Evolutionary conservation across 768 basidiomycete genomes (phyloP), one percentile per base, ranked within the genome.

Genomic region (Naganishia antarctica): DNA sequence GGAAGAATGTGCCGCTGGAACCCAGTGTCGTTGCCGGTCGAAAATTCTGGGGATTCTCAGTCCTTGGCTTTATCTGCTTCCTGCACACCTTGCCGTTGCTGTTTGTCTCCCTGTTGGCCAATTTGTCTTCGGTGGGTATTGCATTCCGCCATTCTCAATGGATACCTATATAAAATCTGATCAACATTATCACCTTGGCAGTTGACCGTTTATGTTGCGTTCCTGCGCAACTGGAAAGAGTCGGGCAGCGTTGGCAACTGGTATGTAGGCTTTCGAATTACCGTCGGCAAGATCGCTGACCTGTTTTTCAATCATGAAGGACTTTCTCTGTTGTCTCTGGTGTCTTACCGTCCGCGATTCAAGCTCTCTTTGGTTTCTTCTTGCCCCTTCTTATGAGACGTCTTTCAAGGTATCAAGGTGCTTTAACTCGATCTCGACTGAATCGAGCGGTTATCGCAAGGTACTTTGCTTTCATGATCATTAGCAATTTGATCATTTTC

Each of bases 41-140:
- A 77, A 83, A 82, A 70, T 78, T 81, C 32, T 78, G 88, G 26
- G 94, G 96, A n/a, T 89, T 90, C 78, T 65, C 87, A 40, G 83
- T 87, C 77, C 83, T 99, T 60, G 80, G 82, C 23, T 71, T 85
- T 31, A 85, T 97, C 50, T 93, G 91, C 78, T 92, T 91, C 80
- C 84, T 98, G 81, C 93, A 99, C 81, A 97, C 92, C 37, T 81
- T 94, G 11, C 96, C 96, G 21, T 80, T 99, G 18, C 84, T 93
- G 73, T 80, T 90, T 68, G 91, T 98, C 68, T 93, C 94, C 13
- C 80, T 91, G 67, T 80, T 96, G 57, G 91, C 96, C 70, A 98
- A 99, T 79, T 81, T 99, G 80, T 83, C 86, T 53, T 83, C 87
- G 41, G 87, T 91, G 70, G 60, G 86, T 74, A 25, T 21, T 63